Percentiles rank a stretch among this genome's conserved stretches.
phyloP scores from a whole-genome alignment of 208 protist genomes.

The Leishmania gerbilli region DNA sequence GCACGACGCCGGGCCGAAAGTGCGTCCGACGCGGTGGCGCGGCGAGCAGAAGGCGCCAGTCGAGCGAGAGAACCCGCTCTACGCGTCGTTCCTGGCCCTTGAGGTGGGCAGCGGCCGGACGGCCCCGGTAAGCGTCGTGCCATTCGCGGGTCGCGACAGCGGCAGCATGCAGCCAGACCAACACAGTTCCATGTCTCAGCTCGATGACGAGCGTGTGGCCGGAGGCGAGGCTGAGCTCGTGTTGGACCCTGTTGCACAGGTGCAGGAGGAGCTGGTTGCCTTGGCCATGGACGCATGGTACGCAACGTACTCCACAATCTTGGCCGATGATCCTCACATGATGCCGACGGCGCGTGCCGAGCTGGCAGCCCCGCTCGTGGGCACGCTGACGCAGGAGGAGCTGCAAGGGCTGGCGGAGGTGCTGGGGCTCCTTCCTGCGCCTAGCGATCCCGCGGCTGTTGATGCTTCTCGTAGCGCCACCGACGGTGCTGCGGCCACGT shows the following conservation, averaged over 20 bases:
- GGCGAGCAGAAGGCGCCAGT: conserved; percentile 21
- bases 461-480: neutral
- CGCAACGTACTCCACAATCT: conserved; percentile 73
- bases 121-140: conserved; percentile 13
- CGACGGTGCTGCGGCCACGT: neutral
- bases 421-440: conserved; percentile 45
- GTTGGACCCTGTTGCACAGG: conserved; percentile 27
- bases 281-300: conserved; percentile 90
- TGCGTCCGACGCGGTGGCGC: conserved; percentile 21
- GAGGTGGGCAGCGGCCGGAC: conserved; percentile 28
- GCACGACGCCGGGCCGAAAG: conserved; percentile 8
- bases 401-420: conserved; percentile 56
- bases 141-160: neutral
- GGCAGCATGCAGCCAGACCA: neutral
- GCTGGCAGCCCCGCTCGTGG: conserved; percentile 66
- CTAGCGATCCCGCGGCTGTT: neutral
- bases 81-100: conserved; percentile 44
- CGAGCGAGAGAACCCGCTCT: conserved; percentile 49
- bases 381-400: conserved; percentile 49
- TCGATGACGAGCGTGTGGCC: neutral
- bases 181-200: neutral
- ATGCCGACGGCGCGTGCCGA: conserved; percentile 69
- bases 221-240: neutral
- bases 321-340: conserved; percentile 54
- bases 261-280: conserved; percentile 66